These are phyloP conservation scores for Tylopilus cervinicoccineus DNA, from an alignment of 768 basidiomycete species.

Conservation along the genomic window DNA sequence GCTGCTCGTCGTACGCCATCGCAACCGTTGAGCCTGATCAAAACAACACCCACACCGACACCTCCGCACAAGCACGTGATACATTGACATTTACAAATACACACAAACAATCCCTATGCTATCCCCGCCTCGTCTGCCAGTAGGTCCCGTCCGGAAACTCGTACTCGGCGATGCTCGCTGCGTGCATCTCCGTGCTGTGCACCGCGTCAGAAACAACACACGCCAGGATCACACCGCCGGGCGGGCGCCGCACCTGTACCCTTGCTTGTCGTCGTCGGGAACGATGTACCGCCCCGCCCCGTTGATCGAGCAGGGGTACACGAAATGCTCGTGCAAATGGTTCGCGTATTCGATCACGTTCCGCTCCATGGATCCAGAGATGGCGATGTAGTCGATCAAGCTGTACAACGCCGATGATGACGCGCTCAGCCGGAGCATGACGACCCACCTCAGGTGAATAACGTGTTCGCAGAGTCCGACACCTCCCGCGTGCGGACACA, in stretches of 20 bases:
- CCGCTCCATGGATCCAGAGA: slow-evolving; percentile 73
- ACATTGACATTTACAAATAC: slow-evolving; percentile 10
- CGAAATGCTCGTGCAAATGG: slow-evolving; percentile 90
- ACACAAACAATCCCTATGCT: slow-evolving; percentile 19
- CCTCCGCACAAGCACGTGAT: slow-evolving; percentile 15
- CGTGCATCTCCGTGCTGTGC: slow-evolving; percentile 78
- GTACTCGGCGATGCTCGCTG: slow-evolving; percentile 62
- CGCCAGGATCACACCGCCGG: too few relatives aligned
- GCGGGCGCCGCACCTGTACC: too few relatives aligned
- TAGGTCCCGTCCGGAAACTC: slow-evolving; percentile 71
- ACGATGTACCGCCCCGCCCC: slow-evolving; percentile 81
- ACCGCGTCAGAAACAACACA: slow-evolving; percentile 5
- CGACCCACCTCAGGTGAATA: slow-evolving; percentile 67
- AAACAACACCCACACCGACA: slow-evolving; percentile 5
- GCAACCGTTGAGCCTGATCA: slow-evolving; percentile 4
- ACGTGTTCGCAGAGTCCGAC: slow-evolving; percentile 93
- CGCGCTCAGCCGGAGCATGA: neutral
- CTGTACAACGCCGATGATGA: slow-evolving; percentile 34
- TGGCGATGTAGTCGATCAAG: slow-evolving; percentile 85
- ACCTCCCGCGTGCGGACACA: slow-evolving; percentile 91
- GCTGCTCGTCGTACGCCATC: slow-evolving; percentile 25
- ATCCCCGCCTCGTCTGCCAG: neutral
- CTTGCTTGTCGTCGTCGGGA: slow-evolving; percentile 65
- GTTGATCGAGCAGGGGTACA: slow-evolving; percentile 73
- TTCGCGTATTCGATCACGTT: slow-evolving; percentile 87